Base-by-base conservation (phyloP, 441 rosid genomes). In the Adansonia grandidieri region DNA sequence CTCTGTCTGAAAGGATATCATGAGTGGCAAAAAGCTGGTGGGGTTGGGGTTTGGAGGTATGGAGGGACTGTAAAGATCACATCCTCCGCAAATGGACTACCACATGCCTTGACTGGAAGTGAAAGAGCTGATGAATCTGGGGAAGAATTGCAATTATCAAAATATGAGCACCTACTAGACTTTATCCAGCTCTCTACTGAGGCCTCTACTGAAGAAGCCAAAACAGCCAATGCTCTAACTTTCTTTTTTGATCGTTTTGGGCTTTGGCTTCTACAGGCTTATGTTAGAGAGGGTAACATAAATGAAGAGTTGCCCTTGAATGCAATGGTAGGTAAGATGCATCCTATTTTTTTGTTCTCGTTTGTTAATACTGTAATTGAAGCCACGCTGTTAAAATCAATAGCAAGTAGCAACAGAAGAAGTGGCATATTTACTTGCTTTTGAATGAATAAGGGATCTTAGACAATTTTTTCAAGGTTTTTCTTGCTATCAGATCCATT, bases 21-120 rank as follows among this genome's bases (percentile, higher is more conserved):
- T 17, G 97, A 93, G 86, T 96, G 99, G 99, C 93, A 93, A 84
- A 92, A 91, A 79, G 91, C 95, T 0, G 99, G 99, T 65, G 99
- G 97, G 73, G 89, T 87, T 17, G 99, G 99, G 75, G 91, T 94
- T 19, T 96, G 98, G 97, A 89, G 97, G 77, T 96, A 94, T 75
- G 98, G 99, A 72, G 99, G 99, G 51, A 93, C 93, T 37, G 97
- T 96, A 63, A 96, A 90, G 91, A 96, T 96, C 71, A 87, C 90
- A 8, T 88, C 96, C 71, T 85, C 94, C 6, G 91, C 96, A 0
- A 96, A 90, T 79, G 87, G 80, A 56, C 88, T 94, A 37, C 85
- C 92, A 0, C 67, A 85, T 20, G 90, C 92, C 68, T 78, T 85
- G 51, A 74, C 88, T 32, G 86, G 94, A 64, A 90, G 92, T 68